A percentile compares a stretch with the other conserved stretches of the same genome.
Evolutionary conservation across 202 grass and related monocot species (phyloP).

Genomic region (Panicum virgatum): DNA sequence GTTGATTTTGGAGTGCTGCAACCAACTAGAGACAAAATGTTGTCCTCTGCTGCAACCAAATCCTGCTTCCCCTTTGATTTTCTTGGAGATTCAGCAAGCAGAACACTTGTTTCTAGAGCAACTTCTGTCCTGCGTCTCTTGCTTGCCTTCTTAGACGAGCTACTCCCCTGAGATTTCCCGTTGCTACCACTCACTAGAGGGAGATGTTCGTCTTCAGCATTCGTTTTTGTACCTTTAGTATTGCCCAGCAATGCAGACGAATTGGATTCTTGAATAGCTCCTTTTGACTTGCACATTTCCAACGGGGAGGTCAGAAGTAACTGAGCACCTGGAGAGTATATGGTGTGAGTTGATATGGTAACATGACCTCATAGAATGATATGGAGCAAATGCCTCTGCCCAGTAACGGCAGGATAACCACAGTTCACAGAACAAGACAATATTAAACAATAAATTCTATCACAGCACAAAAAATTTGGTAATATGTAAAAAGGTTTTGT

Average conservation of each 20-base stretch:
- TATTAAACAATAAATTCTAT: constrained; percentile 4
- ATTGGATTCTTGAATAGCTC: constrained; percentile 15
- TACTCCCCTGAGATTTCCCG: constrained; percentile 13
- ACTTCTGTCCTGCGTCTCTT: constrained; percentile 12
- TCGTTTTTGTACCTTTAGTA: constrained; percentile 2
- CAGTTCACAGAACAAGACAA: constrained; percentile 3
- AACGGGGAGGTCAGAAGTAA: constrained; percentile 4
- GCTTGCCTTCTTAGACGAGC: constrained; percentile 3
- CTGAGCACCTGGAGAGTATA: constrained; percentile 38
- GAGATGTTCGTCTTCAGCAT: constrained; percentile 21
- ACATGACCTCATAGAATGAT: constrained; percentile 14
- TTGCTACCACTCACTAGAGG: neutral
- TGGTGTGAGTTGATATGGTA: constrained; percentile 32
- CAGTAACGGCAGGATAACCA: neutral
- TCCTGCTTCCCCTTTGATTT: constrained; percentile 2
- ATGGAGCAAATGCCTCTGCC: neutral
- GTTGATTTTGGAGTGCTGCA: neutral
- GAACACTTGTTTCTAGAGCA: constrained; percentile 14
- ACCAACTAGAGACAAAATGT: neutral
- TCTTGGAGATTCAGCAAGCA: neutral
- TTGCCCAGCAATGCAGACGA: constrained; percentile 34
- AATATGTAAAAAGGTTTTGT: neutral
- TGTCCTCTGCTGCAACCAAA: neutral
- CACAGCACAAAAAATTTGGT: no score
- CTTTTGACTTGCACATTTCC: constrained; percentile 31